Evolutionary conservation across 1,139 yeast genomes (phyloP).

Genomic region (Debaryomyces sp.): DNA sequence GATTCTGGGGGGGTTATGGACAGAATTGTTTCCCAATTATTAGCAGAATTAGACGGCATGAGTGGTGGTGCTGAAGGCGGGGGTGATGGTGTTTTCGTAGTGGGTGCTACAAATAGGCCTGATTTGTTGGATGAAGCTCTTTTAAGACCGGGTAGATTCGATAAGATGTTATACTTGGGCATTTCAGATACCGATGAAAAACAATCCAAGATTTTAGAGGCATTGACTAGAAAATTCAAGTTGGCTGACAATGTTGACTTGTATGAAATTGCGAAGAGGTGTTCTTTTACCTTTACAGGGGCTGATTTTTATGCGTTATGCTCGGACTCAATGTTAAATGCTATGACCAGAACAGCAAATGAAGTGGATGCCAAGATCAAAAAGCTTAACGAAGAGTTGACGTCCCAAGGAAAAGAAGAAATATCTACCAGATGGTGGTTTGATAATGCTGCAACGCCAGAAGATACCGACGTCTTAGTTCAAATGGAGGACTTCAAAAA

Average conservation of each 20-base stretch:
- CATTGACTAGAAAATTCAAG: constrained; percentile 82
- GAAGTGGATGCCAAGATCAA: constrained; percentile 70
- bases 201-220: constrained; percentile 82
- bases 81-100: constrained; percentile 94
- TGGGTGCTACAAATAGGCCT: constrained; percentile 96
- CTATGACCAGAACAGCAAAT: constrained; percentile 87
- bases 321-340: constrained; percentile 92
- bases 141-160: constrained; percentile 94
- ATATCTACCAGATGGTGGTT: constrained; percentile 88
- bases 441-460: constrained; percentile 71
- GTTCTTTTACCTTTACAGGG: constrained; percentile 92
- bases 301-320: constrained; percentile 97
- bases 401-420: constrained; percentile 30
- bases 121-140: constrained; percentile 93
- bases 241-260: constrained; percentile 65
- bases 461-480: constrained; percentile 73
- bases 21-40: constrained; percentile 89
- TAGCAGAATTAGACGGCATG: constrained; percentile 97
- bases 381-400: constrained; percentile 44
- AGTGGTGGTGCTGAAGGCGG: constrained; percentile 57
- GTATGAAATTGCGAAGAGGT: constrained; percentile 59
- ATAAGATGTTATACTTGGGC: constrained; percentile 90
- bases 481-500: constrained; percentile 70
- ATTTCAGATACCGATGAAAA: constrained; percentile 89
- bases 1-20: constrained; percentile 99